phyloP scores from a whole-genome alignment of 495 filamentous ascomycete genomes.

The Hyphodiscus hymeniophilus region DNA sequence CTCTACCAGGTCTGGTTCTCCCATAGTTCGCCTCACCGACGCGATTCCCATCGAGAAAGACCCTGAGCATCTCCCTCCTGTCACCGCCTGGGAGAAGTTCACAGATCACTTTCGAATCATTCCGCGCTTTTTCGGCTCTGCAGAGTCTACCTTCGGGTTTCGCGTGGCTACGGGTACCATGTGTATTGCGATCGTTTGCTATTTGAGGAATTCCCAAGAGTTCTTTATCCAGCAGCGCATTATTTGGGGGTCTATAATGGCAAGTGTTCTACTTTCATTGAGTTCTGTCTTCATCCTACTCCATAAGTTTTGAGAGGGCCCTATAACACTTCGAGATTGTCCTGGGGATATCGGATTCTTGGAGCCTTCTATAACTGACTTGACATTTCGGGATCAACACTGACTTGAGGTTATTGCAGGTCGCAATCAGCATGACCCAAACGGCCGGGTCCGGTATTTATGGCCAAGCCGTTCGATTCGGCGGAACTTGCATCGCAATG shows the following conservation, averaged over 20 bases:
- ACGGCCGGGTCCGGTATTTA: background rate
- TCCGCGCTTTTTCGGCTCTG: background rate
- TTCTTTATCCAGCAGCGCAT: slow-evolving; percentile 1
- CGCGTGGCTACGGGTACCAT: background rate
- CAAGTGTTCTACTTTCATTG: too few relatives aligned
- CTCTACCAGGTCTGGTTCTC: background rate
- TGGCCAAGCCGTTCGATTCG: background rate
- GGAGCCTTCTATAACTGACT: too few relatives aligned
- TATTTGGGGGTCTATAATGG: slow-evolving; percentile 1
- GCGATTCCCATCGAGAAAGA: background rate
- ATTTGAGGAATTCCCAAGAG: background rate
- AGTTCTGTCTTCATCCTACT: too few relatives aligned
- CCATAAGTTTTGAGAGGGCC: too few relatives aligned
- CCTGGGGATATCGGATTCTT: too few relatives aligned
- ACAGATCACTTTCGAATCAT: slow-evolving; percentile 4
- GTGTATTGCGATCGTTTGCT: slow-evolving; percentile 1
- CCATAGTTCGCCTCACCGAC: background rate
- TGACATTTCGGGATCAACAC: too few relatives aligned
- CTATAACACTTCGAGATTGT: too few relatives aligned
- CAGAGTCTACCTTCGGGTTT: background rate
- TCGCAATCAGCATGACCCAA: background rate
- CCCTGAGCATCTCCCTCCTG: slow-evolving; percentile 1
- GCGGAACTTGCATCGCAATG: background rate
- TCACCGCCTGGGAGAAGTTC: background rate
- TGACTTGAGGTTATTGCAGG: too few relatives aligned